Evolutionary conservation across 495 filamentous ascomycete genomes (phyloP), one percentile per base, ranked within the genome.

Genomic region (Aspergillus sclerotioniger): DNA sequence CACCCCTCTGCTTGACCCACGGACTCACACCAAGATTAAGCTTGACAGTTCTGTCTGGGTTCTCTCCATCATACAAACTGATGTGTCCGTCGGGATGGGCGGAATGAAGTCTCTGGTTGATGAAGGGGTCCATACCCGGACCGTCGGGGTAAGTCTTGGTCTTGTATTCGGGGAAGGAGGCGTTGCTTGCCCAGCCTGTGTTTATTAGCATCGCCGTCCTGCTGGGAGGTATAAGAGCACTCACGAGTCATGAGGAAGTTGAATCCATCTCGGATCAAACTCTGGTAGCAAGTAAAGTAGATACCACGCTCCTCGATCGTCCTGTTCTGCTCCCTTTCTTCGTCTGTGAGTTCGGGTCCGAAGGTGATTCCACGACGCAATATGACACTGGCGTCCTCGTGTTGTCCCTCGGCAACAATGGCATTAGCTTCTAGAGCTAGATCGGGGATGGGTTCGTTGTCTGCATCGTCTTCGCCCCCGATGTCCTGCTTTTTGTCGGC

Each of bases 211-310:
- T 5, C 25, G 2, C 2, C 2, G 25, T 3, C 25, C 25, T 3
- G 5, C 25, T 25, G 25, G 5, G 5, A 2, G 25, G 25, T 3
- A 25, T n/a, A 25, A 5, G 25, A 25, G 25, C 31, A 53, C 64
- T 54, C 48, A 72, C 66, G 60, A 16, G 68, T 41, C 56, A 76
- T 72, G 12, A 76, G 57, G 57, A 73, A 67, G n/a, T 67, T 63
- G 57, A 79, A 79, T 0, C 72, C 73, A 39, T 67, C 58, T 3
- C 29, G 53, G 13, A 78, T 62, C 51, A 67, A 66, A 59, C 71
- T 73, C 59, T 79, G 75, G 56, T 79, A 79, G 44, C 69, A 71
- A 2, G 62, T 65, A 51, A 79, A 79, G 6, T 74, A 61, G 12
- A 79, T 60, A 9, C 75, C 75, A 10, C 76, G 72, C 15, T 72